Evolutionary conservation across 2,329 filamentous ascomycete species (phyloP).

Genomic region (Cercospora canescens): DNA sequence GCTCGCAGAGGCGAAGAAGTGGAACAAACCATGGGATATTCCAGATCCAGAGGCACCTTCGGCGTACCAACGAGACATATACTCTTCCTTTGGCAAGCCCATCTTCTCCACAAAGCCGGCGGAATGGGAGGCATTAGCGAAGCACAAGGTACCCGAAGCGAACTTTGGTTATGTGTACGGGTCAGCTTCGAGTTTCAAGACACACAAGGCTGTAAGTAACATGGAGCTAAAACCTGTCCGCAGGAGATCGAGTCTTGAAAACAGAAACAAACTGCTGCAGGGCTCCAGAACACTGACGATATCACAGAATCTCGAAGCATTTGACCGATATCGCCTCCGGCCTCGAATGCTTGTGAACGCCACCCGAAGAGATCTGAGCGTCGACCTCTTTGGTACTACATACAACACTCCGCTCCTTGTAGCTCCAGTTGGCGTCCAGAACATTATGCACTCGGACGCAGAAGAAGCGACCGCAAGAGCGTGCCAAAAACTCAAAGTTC

Average conservation of each 20-base stretch:
- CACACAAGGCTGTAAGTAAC: slow-evolving; percentile 29
- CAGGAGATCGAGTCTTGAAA: background rate
- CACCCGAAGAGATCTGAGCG: slow-evolving; percentile 33
- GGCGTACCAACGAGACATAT: slow-evolving; percentile 37
- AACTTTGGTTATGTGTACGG: slow-evolving; percentile 44
- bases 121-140: slow-evolving; percentile 41
- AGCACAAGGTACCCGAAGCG: slow-evolving; percentile 35
- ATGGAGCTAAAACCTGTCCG: background rate
- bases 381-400: slow-evolving; percentile 40
- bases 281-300: background rate
- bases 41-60: slow-evolving; percentile 39
- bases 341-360: slow-evolving; percentile 44
- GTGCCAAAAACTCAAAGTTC: slow-evolving; percentile 60
- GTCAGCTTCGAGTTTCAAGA: slow-evolving; percentile 40
- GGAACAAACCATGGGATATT: slow-evolving; percentile 29
- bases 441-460: slow-evolving; percentile 64
- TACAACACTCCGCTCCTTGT: slow-evolving; percentile 58
- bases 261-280: background rate
- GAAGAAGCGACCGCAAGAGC: slow-evolving; percentile 66
- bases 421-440: slow-evolving; percentile 70
- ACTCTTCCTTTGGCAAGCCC: slow-evolving; percentile 38
- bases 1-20: slow-evolving; percentile 21
- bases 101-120: slow-evolving; percentile 43
- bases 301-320: slow-evolving; percentile 38
- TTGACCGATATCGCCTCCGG: slow-evolving; percentile 41